A percentile compares a stretch with the other conserved stretches of the same genome.
Evolutionary conservation across 208 protist genomes (phyloP).

Genomic region (Leishmania tropica): DNA sequence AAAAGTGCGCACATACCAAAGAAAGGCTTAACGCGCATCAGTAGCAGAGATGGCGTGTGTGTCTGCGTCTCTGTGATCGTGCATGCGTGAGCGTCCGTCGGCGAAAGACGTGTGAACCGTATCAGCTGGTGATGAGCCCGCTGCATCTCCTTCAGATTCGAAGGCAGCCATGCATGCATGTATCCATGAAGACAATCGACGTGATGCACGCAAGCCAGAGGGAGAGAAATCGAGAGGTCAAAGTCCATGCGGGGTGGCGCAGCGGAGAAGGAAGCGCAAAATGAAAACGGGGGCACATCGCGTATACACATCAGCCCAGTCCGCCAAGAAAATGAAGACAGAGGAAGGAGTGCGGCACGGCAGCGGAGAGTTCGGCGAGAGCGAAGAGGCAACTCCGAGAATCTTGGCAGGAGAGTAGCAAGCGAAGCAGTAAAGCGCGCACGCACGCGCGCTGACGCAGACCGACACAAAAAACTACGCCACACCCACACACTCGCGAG

Average conservation of each 20-base stretch:
- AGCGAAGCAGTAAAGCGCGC: too few relatives aligned
- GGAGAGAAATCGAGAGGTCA: neutral
- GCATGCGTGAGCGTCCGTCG: neutral
- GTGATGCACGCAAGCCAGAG: neutral
- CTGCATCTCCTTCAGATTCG: neutral
- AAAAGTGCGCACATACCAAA: neutral
- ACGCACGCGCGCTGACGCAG: too few relatives aligned
- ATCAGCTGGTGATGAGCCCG: neutral
- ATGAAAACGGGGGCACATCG: neutral
- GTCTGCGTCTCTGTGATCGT: neutral
- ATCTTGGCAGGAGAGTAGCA: too few relatives aligned
- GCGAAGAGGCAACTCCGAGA: too few relatives aligned
- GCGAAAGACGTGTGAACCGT: neutral
- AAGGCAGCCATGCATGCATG: neutral
- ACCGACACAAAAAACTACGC: too few relatives aligned
- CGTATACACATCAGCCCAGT: neutral
- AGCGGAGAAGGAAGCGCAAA: neutral
- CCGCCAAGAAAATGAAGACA: too few relatives aligned
- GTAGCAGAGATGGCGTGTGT: neutral
- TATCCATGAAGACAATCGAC: neutral
- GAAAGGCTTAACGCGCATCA: neutral
- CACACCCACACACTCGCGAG: too few relatives aligned
- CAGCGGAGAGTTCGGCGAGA: neutral
- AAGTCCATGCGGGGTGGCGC: neutral
- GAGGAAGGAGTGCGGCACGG: too few relatives aligned